Evolutionary conservation across 1,284 basidiomycete species (phyloP).

Genomic region (Gymnopus androsaceus): DNA sequence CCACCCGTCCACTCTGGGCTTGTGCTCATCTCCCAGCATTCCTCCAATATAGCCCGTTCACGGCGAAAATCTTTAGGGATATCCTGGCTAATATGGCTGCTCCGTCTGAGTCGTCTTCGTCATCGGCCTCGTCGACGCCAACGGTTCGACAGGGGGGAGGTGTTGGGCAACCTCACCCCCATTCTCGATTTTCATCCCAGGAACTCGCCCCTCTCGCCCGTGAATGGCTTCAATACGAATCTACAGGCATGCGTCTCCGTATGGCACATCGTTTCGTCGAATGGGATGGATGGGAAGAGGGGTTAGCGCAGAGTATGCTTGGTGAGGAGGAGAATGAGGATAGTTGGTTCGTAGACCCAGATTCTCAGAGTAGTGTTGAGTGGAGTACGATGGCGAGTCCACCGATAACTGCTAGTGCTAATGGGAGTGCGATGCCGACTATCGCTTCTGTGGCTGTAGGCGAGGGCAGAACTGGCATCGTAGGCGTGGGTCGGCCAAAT

Average conservation of each 20-base stretch:
- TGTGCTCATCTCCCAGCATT: conserved; percentile 80
- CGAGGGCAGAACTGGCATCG: too few species aligned
- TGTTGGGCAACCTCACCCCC: conserved; percentile 17
- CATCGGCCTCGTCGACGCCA: conserved; percentile 7
- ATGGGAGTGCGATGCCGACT: neutral
- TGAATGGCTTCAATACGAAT: conserved; percentile 74
- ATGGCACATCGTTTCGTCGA: conserved; percentile 76
- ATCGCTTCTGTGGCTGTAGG: too few species aligned
- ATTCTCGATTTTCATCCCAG: conserved; percentile 2
- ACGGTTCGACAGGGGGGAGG: conserved; percentile 11
- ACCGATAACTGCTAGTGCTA: neutral
- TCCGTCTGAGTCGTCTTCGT: conserved; percentile 7
- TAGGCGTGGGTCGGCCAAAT: neutral
- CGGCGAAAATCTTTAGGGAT: conserved; percentile 65
- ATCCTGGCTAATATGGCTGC: conserved; percentile 53
- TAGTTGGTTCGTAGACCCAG: conserved; percentile 61
- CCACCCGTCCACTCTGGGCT: conserved; percentile 78
- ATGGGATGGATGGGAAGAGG: conserved; percentile 88
- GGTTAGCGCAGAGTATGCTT: conserved; percentile 69
- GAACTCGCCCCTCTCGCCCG: conserved; percentile 47
- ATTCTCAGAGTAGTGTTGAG: conserved; percentile 26
- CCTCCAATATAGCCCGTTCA: conserved; percentile 72
- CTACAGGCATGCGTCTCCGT: conserved; percentile 61
- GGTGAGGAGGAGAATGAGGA: conserved; percentile 68
- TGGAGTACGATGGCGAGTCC: conserved; percentile 9